These are phyloP conservation scores for Turritis glabra DNA, from an alignment of 345 rosid species.

Conservation along the genomic window DNA sequence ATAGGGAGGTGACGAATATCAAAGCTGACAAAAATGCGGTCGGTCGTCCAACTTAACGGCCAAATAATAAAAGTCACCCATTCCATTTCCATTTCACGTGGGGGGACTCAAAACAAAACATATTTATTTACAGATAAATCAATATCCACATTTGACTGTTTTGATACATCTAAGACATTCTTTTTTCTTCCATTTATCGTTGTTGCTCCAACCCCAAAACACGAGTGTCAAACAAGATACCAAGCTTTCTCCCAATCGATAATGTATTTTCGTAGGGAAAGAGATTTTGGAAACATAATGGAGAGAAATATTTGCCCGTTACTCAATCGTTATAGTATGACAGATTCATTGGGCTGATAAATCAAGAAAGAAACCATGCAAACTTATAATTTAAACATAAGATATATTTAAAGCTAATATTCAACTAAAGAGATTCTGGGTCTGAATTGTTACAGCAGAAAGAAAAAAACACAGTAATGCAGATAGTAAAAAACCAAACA, in stretches of 20 bases:
- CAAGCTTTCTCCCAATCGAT: slow-evolving; percentile 4
- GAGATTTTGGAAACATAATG: background rate
- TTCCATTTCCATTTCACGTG: slow-evolving; percentile 29
- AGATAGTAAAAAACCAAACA: slow-evolving; percentile 8
- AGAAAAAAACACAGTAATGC: background rate
- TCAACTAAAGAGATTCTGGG: background rate
- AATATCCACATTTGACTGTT: slow-evolving; percentile 23
- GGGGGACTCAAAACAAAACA: background rate
- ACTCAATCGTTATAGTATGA: background rate
- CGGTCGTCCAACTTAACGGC: slow-evolving; percentile 36
- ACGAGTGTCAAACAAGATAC: slow-evolving; percentile 15
- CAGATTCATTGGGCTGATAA: background rate
- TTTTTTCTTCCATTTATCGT: slow-evolving; percentile 17
- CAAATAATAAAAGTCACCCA: slow-evolving; percentile 20
- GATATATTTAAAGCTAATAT: background rate
- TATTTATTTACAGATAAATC: background rate
- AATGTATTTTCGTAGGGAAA: background rate
- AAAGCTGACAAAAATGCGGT: slow-evolving; percentile 24
- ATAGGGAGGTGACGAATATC: background rate
- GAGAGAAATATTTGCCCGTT: background rate
- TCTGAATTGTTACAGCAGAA: background rate
- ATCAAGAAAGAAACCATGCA: background rate
- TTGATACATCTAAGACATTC: slow-evolving; percentile 27
- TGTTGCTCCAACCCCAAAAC: slow-evolving; percentile 8
- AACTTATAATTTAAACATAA: background rate